Evolutionary conservation across 305 asterid species (phyloP).

Genomic region (Solanum aculeatissimum): DNA sequence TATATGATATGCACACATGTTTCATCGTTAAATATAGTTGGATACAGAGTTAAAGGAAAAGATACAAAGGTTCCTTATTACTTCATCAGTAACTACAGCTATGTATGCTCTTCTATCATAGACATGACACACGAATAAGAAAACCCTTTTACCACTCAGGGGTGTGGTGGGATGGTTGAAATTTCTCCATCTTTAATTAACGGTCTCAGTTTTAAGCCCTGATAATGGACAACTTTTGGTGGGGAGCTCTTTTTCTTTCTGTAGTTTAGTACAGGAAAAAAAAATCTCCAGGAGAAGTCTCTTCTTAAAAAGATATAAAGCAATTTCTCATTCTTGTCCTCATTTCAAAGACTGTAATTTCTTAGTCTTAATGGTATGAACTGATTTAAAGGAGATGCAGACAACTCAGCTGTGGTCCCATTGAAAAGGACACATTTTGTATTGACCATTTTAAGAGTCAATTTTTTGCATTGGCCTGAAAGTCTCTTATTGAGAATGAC

Average conservation of each 20-base stretch:
- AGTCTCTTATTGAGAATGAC: neutral
- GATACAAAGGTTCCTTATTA: neutral
- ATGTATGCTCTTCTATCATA: too few relatives aligned
- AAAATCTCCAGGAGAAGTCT: neutral
- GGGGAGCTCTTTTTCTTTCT: neutral
- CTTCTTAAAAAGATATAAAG: too few relatives aligned
- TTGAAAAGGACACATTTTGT: neutral
- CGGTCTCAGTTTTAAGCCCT: neutral
- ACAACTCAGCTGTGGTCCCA: neutral
- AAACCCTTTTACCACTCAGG: neutral
- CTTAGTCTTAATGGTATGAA: neutral
- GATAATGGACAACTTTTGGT: neutral
- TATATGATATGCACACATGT: neutral
- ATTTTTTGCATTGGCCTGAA: neutral
- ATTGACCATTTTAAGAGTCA: neutral
- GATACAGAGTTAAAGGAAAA: neutral
- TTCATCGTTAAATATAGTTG: neutral
- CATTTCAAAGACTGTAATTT: neutral
- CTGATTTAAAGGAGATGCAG: neutral
- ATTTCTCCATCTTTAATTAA: neutral
- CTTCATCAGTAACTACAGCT: neutral
- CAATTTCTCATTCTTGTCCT: neutral
- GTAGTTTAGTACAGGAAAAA: neutral
- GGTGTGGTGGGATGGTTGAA: neutral
- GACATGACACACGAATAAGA: too few relatives aligned